A percentile compares a stretch with the other conserved stretches of the same genome.
phyloP scores from a whole-genome alignment of 1,284 basidiomycete species.

The Paramarasmius palmivorus region DNA sequence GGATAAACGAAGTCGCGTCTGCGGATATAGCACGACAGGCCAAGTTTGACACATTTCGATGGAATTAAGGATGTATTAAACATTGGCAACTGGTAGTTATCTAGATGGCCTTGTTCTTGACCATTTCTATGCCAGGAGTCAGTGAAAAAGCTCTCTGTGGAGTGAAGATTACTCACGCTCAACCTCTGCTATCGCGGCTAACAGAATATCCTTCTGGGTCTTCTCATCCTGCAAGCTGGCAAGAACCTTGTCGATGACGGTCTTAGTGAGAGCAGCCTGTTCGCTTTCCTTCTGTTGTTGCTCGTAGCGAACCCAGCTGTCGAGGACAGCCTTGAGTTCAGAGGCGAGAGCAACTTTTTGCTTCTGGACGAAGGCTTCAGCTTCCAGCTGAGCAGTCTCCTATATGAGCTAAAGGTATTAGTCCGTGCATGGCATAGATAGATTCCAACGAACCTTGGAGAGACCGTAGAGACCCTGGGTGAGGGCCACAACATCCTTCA shows the following conservation, averaged over 20 bases:
- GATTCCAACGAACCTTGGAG: conserved; percentile 68
- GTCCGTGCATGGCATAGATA: not conserved
- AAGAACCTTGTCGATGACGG: conserved; percentile 86
- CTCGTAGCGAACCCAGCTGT: conserved; percentile 98
- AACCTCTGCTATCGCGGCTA: conserved; percentile 85
- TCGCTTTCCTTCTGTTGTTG: conserved; percentile 96
- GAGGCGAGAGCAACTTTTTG: conserved; percentile 87
- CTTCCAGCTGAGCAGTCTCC: conserved; percentile 93
- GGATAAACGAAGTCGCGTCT: too few relatives aligned
- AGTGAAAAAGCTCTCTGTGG: too few relatives aligned
- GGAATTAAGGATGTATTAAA: not conserved
- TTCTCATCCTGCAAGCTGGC: conserved; percentile 87
- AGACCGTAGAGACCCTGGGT: conserved; percentile 91
- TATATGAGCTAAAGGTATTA: conserved; percentile 27
- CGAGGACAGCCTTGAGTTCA: conserved; percentile 94
- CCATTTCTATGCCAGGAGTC: too few relatives aligned
- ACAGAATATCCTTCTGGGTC: conserved; percentile 90
- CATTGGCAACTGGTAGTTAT: conserved; percentile 1
- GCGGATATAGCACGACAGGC: too few relatives aligned
- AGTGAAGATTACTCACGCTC: too few relatives aligned
- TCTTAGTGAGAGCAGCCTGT: conserved; percentile 88
- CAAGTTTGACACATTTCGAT: too few relatives aligned
- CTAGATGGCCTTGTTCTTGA: too few relatives aligned
- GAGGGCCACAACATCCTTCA: conserved; percentile 92
- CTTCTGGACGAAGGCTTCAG: conserved; percentile 87